These are phyloP conservation scores for Xylaria sp. DNA, from an alignment of 2,329 filamentous ascomycete species.

Conservation along the genomic window DNA sequence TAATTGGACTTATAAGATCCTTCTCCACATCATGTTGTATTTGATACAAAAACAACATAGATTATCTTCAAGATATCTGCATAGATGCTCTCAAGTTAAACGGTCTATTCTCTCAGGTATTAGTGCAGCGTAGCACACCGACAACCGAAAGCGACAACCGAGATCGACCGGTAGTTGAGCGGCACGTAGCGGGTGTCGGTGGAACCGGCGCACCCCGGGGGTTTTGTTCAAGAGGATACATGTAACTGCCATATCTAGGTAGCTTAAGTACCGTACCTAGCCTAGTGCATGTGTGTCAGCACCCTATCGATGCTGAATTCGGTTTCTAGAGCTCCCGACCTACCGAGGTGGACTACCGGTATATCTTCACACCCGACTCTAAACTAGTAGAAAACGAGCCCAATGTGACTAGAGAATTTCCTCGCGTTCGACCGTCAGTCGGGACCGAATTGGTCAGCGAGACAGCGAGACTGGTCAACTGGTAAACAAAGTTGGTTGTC, in stretches of 20 bases:
- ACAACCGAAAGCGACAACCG: conserved; percentile 34
- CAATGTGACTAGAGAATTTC: background rate
- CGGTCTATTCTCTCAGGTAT: background rate
- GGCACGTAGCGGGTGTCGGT: conserved; percentile 35
- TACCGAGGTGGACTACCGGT: background rate
- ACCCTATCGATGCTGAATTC: background rate
- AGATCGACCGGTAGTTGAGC: conserved; percentile 30
- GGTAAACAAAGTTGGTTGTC: background rate
- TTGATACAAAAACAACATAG: no score
- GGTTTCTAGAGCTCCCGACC: background rate
- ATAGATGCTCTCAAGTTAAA: background rate
- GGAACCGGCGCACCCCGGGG: conserved; percentile 18
- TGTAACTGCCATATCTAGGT: background rate
- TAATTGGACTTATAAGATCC: background rate
- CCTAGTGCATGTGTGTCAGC: background rate
- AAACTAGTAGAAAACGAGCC: background rate
- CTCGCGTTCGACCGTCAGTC: background rate
- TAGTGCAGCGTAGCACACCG: conserved; percentile 17
- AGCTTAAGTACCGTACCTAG: background rate
- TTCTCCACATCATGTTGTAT: background rate
- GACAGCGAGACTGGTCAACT: background rate
- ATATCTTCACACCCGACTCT: background rate
- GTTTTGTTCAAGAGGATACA: background rate
- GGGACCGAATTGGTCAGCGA: conserved; percentile 9
- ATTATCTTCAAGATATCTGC: background rate